Evolutionary conservation across 2,329 filamentous ascomycete genomes (phyloP).

Genomic region (Fusarium mexicanum): DNA sequence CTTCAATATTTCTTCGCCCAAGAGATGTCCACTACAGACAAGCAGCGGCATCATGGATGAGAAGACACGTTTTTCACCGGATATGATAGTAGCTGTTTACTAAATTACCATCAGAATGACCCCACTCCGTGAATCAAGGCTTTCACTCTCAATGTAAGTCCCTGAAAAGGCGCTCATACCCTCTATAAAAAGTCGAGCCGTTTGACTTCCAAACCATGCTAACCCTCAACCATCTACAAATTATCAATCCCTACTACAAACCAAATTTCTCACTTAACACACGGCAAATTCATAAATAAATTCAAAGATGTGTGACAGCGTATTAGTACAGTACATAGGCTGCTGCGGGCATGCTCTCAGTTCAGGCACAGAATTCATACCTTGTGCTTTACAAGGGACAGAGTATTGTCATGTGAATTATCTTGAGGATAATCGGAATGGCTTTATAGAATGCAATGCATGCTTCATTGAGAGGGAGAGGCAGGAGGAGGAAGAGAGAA

Average conservation of each 20-base stretch:
- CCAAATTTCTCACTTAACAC: rapidly evolving
- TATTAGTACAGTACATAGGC: not conserved
- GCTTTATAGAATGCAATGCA: not conserved
- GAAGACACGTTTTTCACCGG: rapidly evolving
- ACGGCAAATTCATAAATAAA: not conserved
- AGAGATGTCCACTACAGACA: no score
- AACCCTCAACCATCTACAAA: no score
- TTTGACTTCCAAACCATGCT: not conserved
- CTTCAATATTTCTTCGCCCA: no score
- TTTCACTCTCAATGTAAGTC: not conserved
- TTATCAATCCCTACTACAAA: no score
- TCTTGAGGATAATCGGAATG: not conserved
- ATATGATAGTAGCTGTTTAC: rapidly evolving
- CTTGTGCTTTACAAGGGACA: not conserved
- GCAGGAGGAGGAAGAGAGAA: not conserved
- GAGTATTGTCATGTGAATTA: not conserved
- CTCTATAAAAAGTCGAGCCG: not conserved
- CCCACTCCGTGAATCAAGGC: not conserved
- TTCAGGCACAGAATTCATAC: not conserved
- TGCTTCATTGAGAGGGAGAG: not conserved
- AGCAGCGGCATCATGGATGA: no score
- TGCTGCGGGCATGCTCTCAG: not conserved
- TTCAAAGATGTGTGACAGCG: not conserved
- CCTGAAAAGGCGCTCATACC: no score
- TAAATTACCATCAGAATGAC: no score